Percentiles rank a stretch among this genome's conserved stretches.
Evolutionary conservation across 2,329 filamentous ascomycete species (phyloP).

Genomic region (Knoxdaviesia capensis): DNA sequence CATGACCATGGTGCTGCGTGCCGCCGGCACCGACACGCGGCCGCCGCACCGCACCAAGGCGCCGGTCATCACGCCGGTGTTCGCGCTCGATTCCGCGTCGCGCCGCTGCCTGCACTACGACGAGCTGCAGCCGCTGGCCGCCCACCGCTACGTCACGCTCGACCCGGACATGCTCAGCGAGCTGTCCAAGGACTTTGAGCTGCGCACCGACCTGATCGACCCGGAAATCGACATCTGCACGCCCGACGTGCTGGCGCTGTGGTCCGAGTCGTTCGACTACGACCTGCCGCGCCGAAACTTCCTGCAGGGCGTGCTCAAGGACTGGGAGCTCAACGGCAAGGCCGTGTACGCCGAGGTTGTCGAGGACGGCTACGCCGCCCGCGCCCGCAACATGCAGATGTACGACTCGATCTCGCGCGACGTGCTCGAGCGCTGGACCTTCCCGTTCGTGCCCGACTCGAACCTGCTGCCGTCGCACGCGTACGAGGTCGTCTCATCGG

Average conservation of each 20-base stretch:
- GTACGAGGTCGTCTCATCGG: constrained; percentile 44
- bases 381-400: constrained; percentile 68
- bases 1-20: constrained; percentile 86
- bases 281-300: constrained; percentile 78
- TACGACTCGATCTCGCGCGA: constrained; percentile 83
- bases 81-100: constrained; percentile 64
- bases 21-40: constrained; percentile 46
- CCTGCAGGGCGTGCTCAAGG: constrained; percentile 79
- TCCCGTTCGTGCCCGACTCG: constrained; percentile 74
- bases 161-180: constrained; percentile 62
- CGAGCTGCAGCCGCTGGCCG: constrained; percentile 55
- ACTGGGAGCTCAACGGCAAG: constrained; percentile 92
- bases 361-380: constrained; percentile 63
- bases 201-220: constrained; percentile 77
- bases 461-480: constrained; percentile 63
- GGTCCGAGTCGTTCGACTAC: constrained; percentile 97
- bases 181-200: constrained; percentile 51
- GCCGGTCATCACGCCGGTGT: constrained; percentile 57
- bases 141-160: constrained; percentile 45
- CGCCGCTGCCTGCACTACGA: constrained; percentile 85
- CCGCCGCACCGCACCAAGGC: constrained; percentile 57
- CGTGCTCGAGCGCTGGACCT: constrained; percentile 71
- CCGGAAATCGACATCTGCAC: constrained; percentile 95
- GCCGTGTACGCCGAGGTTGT: constrained; percentile 86
- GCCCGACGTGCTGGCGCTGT: constrained; percentile 80